Evolutionary conservation across 1,284 basidiomycete genomes (phyloP).

Genomic region (Ustilago loliicola): DNA sequence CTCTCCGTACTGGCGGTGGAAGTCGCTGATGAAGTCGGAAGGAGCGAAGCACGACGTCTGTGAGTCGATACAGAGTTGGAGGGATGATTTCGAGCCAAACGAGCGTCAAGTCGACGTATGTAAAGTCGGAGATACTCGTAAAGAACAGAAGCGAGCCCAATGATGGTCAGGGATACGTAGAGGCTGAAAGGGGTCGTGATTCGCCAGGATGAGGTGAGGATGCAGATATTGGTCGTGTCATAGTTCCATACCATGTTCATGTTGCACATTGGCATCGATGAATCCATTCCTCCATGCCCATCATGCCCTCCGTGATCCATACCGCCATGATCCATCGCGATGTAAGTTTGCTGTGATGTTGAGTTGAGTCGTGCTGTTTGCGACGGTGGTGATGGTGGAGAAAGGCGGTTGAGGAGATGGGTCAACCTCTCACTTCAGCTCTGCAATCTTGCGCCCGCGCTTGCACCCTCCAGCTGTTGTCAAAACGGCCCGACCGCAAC

Average conservation of each 20-base stretch:
- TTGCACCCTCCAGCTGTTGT: neutral
- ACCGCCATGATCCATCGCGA: conserved; percentile 19
- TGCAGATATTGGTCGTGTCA: conserved; percentile 40
- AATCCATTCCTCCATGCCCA: conserved; percentile 22
- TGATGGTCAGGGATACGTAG: conserved; percentile 29
- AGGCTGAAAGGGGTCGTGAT: conserved; percentile 29
- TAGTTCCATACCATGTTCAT: conserved; percentile 57
- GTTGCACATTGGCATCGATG: conserved; percentile 11
- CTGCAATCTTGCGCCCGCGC: neutral
- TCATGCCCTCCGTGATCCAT: conserved; percentile 29
- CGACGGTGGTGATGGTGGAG: neutral
- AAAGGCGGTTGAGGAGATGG: neutral
- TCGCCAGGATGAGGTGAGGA: conserved; percentile 40
- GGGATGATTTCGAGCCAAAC: neutral
- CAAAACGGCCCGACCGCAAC: conserved; percentile 1
- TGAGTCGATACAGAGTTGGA: neutral
- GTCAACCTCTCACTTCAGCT: neutral
- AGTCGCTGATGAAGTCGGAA: conserved; percentile 9
- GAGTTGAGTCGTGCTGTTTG: neutral
- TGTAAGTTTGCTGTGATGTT: neutral
- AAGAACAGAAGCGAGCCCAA: conserved; percentile 15
- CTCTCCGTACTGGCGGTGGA: neutral
- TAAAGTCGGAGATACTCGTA: conserved; percentile 45
- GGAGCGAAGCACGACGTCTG: conserved; percentile 22
- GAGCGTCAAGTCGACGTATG: conserved; percentile 28